Percentiles rank a stretch among this genome's conserved stretches.
Evolutionary conservation across 352 stramenopile species (phyloP).

Genomic region (Pythium folliculosum): DNA sequence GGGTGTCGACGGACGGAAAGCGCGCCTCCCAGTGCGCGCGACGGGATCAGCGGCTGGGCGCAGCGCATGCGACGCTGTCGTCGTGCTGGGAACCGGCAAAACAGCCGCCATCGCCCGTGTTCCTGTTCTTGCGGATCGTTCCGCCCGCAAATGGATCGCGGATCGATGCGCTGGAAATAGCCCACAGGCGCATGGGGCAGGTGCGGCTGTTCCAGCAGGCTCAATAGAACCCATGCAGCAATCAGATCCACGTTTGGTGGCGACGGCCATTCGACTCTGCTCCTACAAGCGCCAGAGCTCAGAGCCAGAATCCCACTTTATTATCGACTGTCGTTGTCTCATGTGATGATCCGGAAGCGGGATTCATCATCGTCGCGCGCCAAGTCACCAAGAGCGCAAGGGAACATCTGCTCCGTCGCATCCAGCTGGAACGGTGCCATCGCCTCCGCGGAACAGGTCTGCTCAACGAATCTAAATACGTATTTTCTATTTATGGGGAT

Average conservation of each 20-base stretch:
- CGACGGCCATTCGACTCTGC: constrained; percentile 10
- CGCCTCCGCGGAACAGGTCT: not conserved
- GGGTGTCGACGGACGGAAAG: not conserved
- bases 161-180: constrained; percentile 15
- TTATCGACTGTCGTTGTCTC: not conserved
- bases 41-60: not conserved
- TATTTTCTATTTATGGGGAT: constrained; percentile 19
- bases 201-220: constrained; percentile 13
- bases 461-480: constrained; percentile 13
- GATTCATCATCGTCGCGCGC: not conserved
- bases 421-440: constrained; percentile 17
- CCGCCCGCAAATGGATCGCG: constrained; percentile 1
- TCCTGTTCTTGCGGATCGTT: constrained; percentile 11
- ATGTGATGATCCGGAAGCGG: not conserved
- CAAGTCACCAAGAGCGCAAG: not conserved
- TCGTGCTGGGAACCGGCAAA: constrained; percentile 11
- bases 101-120: constrained; percentile 15
- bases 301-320: constrained; percentile 14
- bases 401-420: constrained; percentile 30
- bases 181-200: not conserved
- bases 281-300: not conserved
- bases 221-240: constrained; percentile 4
- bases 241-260: not conserved
- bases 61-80: constrained; percentile 6
- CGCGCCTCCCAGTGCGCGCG: not conserved